Evolutionary conservation across 1,284 basidiomycete species (phyloP).

Genomic region (Rhodotorula mucilaginosa): DNA sequence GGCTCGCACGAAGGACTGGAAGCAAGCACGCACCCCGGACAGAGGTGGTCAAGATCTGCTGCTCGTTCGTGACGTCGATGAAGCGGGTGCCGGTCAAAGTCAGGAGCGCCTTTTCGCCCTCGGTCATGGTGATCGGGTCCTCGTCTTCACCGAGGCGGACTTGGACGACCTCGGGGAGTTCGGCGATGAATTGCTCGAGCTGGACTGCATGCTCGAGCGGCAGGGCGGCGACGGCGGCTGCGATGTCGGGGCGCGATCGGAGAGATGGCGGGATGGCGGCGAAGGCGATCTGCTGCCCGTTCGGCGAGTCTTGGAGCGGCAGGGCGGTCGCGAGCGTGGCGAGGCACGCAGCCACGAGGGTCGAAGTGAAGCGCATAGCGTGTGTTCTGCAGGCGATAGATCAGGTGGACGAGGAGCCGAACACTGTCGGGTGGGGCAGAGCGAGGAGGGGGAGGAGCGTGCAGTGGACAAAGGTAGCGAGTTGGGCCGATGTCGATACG

Average conservation of each 20-base stretch:
- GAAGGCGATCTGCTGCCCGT: neutral
- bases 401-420: too few species aligned
- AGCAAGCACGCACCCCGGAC: constrained; percentile 1
- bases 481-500: too few species aligned
- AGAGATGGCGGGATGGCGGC: neutral
- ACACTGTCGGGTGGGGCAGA: neutral
- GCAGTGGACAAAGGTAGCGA: neutral
- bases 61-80: constrained; percentile 45
- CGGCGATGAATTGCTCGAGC: constrained; percentile 36
- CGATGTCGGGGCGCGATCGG: neutral
- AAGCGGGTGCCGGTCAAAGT: constrained; percentile 39
- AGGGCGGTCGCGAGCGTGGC: constrained; percentile 1
- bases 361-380: constrained; percentile 13
- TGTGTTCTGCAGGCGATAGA: neutral
- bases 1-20: neutral
- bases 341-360: constrained; percentile 3
- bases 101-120: constrained; percentile 46
- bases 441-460: neutral
- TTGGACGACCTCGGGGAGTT: constrained; percentile 37
- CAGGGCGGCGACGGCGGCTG: constrained; percentile 9
- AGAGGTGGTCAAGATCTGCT: neutral
- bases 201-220: constrained; percentile 8
- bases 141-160: constrained; percentile 31
- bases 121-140: constrained; percentile 38
- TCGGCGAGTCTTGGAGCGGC: neutral